Evolutionary conservation across 2,329 filamentous ascomycete genomes (phyloP), one percentile per base, ranked within the genome.

Genomic region (Erysiphe neolycopersici): DNA sequence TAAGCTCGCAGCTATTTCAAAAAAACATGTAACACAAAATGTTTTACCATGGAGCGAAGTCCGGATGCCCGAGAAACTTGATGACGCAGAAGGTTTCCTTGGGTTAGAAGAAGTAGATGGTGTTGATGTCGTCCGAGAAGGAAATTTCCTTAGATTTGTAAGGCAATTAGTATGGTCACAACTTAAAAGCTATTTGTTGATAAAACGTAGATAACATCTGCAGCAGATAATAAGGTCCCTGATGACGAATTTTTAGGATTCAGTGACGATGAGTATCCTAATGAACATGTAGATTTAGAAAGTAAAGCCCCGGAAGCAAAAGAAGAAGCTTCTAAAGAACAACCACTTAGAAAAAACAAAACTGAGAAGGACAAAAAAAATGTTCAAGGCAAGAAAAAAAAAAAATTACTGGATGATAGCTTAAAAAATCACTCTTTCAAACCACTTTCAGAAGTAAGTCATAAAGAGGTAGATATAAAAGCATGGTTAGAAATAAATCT

Each of bases 31-130:
- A 18, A 60, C 63, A 38, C 59, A 64, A 29, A 59, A 65, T 48
- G 60, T 65, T 1, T 59, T 77, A 38, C 58, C 61, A 56, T 77
- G 73, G 73, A 64, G 68, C 51, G 58, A 64, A 35, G 64, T 68
- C 11, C 64, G 72, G 17, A 72, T 89, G 3, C 81, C 82, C 6
- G 79, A 85, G 54, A 74, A 79, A 55, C 66, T 85, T 52, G 75
- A 87, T 39, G 82, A 94, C 61, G 81, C 81, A n/a, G 84, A 91
- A 49, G 89, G 89, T 0, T 94, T 98, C 58, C 91, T 77, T 53
- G 84, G 81, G 0, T 62, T 98, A 1, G 84, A 98, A 54, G 85
- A 95, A 54, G 77, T 95, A 40, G 81, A 92, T 14, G 83, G 81
- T 43, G 81, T 98, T 1, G 80, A 93, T 29, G 67, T 98, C n/a